Percentiles rank a stretch among this genome's conserved stretches.
phyloP scores from a whole-genome alignment of 2,329 filamentous ascomycete species.

The Camillea tinctor region DNA sequence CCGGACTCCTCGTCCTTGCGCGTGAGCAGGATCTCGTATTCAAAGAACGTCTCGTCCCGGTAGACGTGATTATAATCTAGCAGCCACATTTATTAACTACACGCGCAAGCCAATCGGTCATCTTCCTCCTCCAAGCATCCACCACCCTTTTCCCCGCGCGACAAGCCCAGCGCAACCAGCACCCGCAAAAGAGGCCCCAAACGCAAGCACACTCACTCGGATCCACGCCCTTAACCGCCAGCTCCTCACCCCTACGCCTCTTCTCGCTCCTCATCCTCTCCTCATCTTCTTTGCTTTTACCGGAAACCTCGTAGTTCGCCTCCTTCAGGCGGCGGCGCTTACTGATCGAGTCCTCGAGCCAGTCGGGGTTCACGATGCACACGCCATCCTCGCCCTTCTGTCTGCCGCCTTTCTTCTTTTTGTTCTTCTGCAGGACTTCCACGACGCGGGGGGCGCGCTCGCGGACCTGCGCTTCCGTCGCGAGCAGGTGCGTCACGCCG shows the following conservation, averaged over 20 bases:
- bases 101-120: no score
- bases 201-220: slow-evolving; percentile 40
- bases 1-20: slow-evolving; percentile 46
- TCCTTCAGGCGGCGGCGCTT: slow-evolving; percentile 27
- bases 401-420: slow-evolving; percentile 17
- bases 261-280: slow-evolving; percentile 40
- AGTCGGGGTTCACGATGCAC: slow-evolving; percentile 49
- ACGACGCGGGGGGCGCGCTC: slow-evolving; percentile 41
- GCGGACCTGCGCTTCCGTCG: slow-evolving; percentile 61
- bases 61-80: slow-evolving; percentile 67
- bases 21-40: slow-evolving; percentile 61
- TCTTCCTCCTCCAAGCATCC: no score
- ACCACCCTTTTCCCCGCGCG: no score
- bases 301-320: slow-evolving; percentile 44
- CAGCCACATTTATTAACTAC: no score
- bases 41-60: slow-evolving; percentile 59
- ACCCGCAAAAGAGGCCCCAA: no score
- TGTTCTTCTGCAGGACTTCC: slow-evolving; percentile 38
- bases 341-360: slow-evolving; percentile 49
- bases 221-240: slow-evolving; percentile 48
- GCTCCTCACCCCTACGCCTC: slow-evolving; percentile 40
- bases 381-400: slow-evolving; percentile 16
- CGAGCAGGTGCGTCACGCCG: slow-evolving; percentile 71
- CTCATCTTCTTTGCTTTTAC: slow-evolving; percentile 33
- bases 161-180: no score